Evolutionary conservation across 2,329 filamentous ascomycete genomes (phyloP), one percentile per base, ranked within the genome.

Genomic region (Didymella exigua): DNA sequence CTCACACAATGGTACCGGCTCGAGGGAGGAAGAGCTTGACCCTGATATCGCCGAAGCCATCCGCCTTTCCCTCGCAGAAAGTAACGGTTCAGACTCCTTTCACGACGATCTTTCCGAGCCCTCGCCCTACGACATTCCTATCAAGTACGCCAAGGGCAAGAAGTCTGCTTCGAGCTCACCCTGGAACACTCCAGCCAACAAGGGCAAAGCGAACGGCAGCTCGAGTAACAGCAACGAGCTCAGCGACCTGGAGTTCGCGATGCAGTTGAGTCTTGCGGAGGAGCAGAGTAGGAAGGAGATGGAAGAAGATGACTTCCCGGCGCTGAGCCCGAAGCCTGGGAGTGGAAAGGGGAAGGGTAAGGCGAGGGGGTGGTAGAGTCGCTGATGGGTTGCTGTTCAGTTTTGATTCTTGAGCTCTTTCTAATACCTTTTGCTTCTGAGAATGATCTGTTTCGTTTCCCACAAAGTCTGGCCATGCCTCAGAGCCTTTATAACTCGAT

Each of bases 11-110:
- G 40, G 24, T 5, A 11, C n/a, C 19, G 5, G 18, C 18, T 24
- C 63, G 16, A 56, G 78, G 13, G 78, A 82, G 16, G 78, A 82
- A 30, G 78, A 82, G 29, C 65, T 83, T 3, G 83, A 85, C 51
- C 79, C 81, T 4, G 84, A 87, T 30, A 78, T 88, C 18, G 84
- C 84, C 4, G 84, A 88, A 73, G 85, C 85, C 0, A 86, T 87
- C 48, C 82, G 84, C 13, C 76, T 84, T 24, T 80, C 78, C 38
- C 66, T 81, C 10, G 72, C 70, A 42, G 67, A 69, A 5, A 61
- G 40, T 16, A 37, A 26, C 6, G 18, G 38, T 3, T 38, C 24
- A 7, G 30, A 61, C 27, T 18, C 61, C 10, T 55, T 54, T 38
- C 29, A 58, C 45, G 42, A 43, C n/a, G 55, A 45, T 2, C 36